A percentile compares a stretch with the other conserved stretches of the same genome.
These are phyloP conservation scores for Artomyces pyxidatus DNA, from an alignment of 768 basidiomycete species.

Conservation along the genomic window DNA sequence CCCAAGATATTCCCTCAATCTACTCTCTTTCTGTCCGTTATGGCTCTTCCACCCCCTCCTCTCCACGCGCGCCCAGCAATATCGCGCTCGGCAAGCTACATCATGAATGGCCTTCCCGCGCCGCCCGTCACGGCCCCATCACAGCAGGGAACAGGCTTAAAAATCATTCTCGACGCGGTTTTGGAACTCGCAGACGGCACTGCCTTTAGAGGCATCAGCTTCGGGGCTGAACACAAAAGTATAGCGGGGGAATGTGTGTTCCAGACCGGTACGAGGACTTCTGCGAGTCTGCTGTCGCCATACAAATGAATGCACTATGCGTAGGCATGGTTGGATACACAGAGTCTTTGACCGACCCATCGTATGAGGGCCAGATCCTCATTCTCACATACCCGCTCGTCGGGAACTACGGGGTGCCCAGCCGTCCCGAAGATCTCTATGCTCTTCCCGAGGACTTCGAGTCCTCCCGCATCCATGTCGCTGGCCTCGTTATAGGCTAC, in stretches of 20 bases:
- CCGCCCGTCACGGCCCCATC: conserved; percentile 29
- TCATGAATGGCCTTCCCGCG: conserved; percentile 27
- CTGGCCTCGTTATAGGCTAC: conserved; percentile 86
- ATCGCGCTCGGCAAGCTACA: conserved; percentile 35
- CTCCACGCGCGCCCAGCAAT: conserved; percentile 32
- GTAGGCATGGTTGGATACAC: conserved; percentile 99
- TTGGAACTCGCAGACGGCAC: conserved; percentile 89
- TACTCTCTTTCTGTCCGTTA: neutral
- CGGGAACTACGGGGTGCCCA: conserved; percentile 96
- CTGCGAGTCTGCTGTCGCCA: conserved; percentile 1
- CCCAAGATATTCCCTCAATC: neutral
- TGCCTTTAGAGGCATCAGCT: conserved; percentile 82
- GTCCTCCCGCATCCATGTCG: conserved; percentile 88
- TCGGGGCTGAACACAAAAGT: conserved; percentile 87
- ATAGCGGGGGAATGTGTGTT: conserved; percentile 98
- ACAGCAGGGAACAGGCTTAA: conserved; percentile 12
- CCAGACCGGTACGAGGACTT: conserved; percentile 74
- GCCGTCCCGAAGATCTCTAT: conserved; percentile 44
- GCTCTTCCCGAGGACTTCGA: conserved; percentile 76
- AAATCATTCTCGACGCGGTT: conserved; percentile 46
- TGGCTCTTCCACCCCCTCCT: neutral
- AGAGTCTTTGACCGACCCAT: conserved; percentile 96
- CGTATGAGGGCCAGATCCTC: conserved; percentile 96
- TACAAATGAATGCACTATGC: conserved; percentile 10
- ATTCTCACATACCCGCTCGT: conserved; percentile 94